Conservation (phyloP, 148 eudicot genomes). For the Vaccinium corymbosum region DNA sequence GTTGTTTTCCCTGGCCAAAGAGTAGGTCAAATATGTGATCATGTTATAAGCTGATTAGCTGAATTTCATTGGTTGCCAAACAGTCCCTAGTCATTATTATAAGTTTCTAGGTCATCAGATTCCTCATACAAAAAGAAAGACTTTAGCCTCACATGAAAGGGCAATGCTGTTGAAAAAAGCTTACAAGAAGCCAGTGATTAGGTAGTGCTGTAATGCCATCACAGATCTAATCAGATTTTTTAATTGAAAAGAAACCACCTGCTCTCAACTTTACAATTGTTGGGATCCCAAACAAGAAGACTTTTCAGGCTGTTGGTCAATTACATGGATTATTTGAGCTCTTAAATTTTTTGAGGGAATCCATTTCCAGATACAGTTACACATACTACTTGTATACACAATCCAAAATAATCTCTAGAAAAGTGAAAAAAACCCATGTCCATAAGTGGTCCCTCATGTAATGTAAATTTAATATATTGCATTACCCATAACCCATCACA, state of each 20-base stretch:
- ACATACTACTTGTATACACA: neutral
- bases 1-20: neutral
- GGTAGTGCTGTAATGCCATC: neutral
- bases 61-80: neutral
- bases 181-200: neutral
- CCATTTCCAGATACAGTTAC: neutral
- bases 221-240: neutral
- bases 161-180: conserved; percentile 4
- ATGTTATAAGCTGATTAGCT: neutral
- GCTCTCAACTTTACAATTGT: neutral
- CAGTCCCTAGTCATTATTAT: neutral
- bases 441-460: neutral
- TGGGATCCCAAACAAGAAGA: neutral
- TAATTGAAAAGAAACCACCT: neutral
- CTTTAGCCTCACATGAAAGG: conserved; percentile 25
- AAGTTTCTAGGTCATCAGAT: neutral
- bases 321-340: neutral
- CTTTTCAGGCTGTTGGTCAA: neutral
- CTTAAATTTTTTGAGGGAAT: neutral
- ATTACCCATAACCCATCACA: neutral
- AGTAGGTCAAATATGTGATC: neutral
- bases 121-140: conserved; percentile 5
- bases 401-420: neutral
- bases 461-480: neutral
- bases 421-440: neutral